A percentile compares a stretch with the other conserved stretches of the same genome.
Conservation (phyloP, 371 early-diverging fungal species). For the Nematocida displodere region DNA sequence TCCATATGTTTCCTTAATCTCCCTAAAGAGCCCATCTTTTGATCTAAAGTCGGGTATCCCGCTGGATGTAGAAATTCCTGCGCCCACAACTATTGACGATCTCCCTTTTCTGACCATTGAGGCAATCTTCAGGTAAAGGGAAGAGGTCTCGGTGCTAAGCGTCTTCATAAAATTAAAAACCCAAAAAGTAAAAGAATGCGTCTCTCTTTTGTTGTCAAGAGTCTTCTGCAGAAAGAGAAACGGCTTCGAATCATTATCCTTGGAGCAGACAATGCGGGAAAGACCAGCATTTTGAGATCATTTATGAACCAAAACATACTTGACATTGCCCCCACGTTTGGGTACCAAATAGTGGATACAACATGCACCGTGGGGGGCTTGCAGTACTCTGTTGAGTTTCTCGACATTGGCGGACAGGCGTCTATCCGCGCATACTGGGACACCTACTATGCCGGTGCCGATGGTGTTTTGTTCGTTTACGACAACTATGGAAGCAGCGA, state of each 20-base stretch:
- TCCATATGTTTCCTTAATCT: slow-evolving; percentile 75
- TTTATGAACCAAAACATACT: slow-evolving; percentile 80
- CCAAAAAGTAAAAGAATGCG: slow-evolving; percentile 54
- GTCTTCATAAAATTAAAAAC: slow-evolving; percentile 42
- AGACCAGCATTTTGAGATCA: slow-evolving; percentile 88
- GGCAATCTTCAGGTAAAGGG: slow-evolving; percentile 39
- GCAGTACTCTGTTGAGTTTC: slow-evolving; percentile 73
- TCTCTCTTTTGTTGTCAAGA: slow-evolving; percentile 55
- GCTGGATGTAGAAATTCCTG: slow-evolving; percentile 83
- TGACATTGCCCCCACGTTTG: slow-evolving; percentile 72
- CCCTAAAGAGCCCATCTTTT: slow-evolving; percentile 80
- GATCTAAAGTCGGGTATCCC: slow-evolving; percentile 97
- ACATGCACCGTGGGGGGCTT: slow-evolving; percentile 75
- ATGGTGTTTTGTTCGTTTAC: slow-evolving; percentile 93
- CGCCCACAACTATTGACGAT: slow-evolving; percentile 76
- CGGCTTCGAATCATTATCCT: slow-evolving; percentile 91
- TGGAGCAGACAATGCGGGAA: slow-evolving; percentile 96
- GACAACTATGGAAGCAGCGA: slow-evolving; percentile 80
- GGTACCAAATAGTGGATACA: slow-evolving; percentile 72
- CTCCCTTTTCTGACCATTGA: slow-evolving; percentile 66
- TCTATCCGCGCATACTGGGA: slow-evolving; percentile 92
- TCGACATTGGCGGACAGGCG: slow-evolving; percentile 97
- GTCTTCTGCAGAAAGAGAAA: slow-evolving; percentile 68
- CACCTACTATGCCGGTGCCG: slow-evolving; percentile 95
- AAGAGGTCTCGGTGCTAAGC: not conserved